phyloP scores from a whole-genome alignment of 805 yeast species.

The Lipomyces yamadae region DNA sequence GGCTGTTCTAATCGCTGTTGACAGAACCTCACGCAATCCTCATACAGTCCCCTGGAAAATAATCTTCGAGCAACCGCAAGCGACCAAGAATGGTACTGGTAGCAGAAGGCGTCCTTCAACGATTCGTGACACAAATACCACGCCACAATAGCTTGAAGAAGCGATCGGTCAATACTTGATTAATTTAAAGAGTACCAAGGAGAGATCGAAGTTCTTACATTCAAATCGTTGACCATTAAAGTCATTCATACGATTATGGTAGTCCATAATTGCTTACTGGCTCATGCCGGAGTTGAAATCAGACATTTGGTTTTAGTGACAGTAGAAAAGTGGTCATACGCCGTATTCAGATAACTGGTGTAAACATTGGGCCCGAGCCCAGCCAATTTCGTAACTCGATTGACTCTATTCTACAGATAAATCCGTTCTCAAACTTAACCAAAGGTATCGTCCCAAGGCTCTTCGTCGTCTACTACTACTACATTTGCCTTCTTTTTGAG shows the following conservation, averaged over 20 bases:
- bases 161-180: background rate
- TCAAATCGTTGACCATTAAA: background rate
- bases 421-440: constrained; percentile 53
- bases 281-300: background rate
- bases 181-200: background rate
- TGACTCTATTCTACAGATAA: background rate
- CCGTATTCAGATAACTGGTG: background rate
- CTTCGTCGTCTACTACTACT: constrained; percentile 67
- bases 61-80: constrained; percentile 12
- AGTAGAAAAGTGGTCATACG: background rate
- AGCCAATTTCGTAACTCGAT: background rate
- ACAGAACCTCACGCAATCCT: constrained; percentile 21
- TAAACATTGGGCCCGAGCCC: background rate
- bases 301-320: background rate
- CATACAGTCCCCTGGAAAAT: constrained; percentile 3
- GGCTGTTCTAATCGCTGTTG: constrained; percentile 18
- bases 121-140: background rate
- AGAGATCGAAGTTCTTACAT: constrained; percentile 4
- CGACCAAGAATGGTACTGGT: constrained; percentile 12
- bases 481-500: constrained; percentile 54
- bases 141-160: constrained; percentile 4
- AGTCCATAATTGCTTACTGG: constrained; percentile 18
- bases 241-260: constrained; percentile 18
- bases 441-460: constrained; percentile 75
- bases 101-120: constrained; percentile 11